These are phyloP conservation scores for Shiraia sp. DNA, from an alignment of 2,329 filamentous ascomycete species.

Conservation along the genomic window DNA sequence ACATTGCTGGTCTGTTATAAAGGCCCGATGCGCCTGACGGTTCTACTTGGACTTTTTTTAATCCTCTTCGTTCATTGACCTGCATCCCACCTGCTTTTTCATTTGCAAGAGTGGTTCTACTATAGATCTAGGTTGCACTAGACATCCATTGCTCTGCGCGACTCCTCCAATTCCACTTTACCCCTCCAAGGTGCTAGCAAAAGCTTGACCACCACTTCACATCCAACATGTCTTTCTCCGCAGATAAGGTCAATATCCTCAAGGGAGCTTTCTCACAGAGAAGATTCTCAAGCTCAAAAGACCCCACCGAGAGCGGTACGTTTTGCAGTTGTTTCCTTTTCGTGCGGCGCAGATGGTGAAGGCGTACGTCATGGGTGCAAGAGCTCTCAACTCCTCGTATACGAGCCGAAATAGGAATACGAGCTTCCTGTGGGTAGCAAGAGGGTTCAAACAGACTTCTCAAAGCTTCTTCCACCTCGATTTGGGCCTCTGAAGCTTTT, in stretches of 20 bases:
- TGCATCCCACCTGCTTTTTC: background rate
- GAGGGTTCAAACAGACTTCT: background rate
- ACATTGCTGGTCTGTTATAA: conserved; percentile 4
- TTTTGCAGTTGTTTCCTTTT: conserved; percentile 10
- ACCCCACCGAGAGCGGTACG: conserved; percentile 43
- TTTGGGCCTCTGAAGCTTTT: conserved; percentile 1
- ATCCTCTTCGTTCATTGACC: background rate
- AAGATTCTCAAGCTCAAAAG: conserved; percentile 42
- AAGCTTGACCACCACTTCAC: conserved; percentile 12
- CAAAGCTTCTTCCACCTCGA: background rate
- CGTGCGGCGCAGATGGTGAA: background rate
- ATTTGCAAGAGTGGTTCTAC: background rate
- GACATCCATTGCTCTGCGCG: no score
- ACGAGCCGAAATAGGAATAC: conserved; percentile 1
- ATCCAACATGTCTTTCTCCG: conserved; percentile 42
- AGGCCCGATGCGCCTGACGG: conserved; percentile 1
- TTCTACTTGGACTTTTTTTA: background rate
- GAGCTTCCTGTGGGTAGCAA: background rate
- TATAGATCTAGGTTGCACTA: background rate
- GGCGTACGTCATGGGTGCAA: conserved; percentile 15
- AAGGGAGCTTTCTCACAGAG: conserved; percentile 35
- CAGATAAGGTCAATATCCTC: conserved; percentile 35
- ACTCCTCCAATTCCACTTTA: background rate
- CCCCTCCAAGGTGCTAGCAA: conserved; percentile 13
- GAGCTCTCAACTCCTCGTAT: conserved; percentile 3